phyloP scores from a whole-genome alignment of 1,284 basidiomycete species.

The Serendipita sp. region DNA sequence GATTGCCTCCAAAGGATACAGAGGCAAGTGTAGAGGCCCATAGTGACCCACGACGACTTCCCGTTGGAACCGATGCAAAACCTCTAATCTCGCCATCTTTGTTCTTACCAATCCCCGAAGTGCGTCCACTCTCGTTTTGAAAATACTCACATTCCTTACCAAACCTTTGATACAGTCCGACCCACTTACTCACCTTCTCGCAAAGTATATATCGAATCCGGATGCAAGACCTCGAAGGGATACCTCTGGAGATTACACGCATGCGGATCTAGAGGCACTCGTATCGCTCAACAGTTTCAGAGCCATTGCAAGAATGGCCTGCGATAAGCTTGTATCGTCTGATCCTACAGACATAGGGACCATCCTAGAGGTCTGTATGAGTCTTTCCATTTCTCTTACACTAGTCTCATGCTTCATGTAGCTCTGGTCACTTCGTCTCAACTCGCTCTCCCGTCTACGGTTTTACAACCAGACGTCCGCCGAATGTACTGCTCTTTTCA shows the following conservation, averaged over 20 bases:
- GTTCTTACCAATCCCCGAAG: constrained; percentile 72
- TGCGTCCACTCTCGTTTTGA: constrained; percentile 42
- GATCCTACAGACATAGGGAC: no score
- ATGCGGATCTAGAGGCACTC: constrained; percentile 54
- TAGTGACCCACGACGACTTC: no score
- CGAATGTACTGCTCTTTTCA: constrained; percentile 66
- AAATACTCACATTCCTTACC: constrained; percentile 24
- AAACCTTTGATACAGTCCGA: constrained; percentile 37
- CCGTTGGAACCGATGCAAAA: not conserved
- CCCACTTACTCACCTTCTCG: constrained; percentile 59
- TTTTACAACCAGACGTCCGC: constrained; percentile 68
- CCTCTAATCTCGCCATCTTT: constrained; percentile 23
- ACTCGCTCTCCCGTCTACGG: constrained; percentile 59
- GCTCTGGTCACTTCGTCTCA: constrained; percentile 72
- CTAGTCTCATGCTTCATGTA: constrained; percentile 18
- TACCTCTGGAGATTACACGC: constrained; percentile 54
- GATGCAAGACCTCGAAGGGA: constrained; percentile 59
- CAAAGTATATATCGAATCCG: constrained; percentile 63
- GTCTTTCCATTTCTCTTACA: not conserved
- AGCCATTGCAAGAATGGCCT: constrained; percentile 60
- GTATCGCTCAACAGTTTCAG: constrained; percentile 59
- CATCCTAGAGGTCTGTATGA: constrained; percentile 44
- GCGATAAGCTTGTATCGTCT: constrained; percentile 50
- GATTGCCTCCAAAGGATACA: not conserved
- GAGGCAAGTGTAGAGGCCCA: no score